phyloP scores from a whole-genome alignment of 352 stramenopile genomes.

The Blastocystis sp. region DNA sequence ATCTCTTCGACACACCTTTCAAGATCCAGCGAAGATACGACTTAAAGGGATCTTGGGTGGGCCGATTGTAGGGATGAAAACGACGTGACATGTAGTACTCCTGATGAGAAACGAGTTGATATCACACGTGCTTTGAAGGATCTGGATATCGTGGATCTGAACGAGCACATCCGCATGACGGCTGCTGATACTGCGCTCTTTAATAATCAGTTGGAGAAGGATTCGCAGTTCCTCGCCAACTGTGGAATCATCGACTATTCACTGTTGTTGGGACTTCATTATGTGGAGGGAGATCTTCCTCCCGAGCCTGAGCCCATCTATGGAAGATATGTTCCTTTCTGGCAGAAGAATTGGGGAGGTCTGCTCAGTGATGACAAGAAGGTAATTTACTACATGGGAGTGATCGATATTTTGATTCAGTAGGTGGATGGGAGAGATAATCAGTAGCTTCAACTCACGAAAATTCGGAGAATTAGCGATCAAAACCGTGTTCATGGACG shows the following conservation, averaged over 20 bases:
- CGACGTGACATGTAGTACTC: conserved; percentile 56
- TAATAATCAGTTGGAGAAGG: conserved; percentile 72
- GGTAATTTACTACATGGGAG: conserved; percentile 80
- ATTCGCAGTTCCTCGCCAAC: conserved; percentile 79
- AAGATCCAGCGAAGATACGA: conserved; percentile 83
- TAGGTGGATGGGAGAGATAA: conserved; percentile 65
- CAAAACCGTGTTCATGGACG: conserved; percentile 76
- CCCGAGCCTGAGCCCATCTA: neutral
- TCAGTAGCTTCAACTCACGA: conserved; percentile 69
- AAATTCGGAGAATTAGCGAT: conserved; percentile 82
- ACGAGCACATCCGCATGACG: conserved; percentile 77
- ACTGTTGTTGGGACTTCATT: conserved; percentile 81
- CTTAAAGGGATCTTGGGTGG: conserved; percentile 80
- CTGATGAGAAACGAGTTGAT: conserved; percentile 63
- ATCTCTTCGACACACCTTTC: conserved; percentile 86
- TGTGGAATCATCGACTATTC: conserved; percentile 92
- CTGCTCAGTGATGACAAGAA: conserved; percentile 46
- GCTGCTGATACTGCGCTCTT: conserved; percentile 72
- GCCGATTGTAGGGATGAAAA: conserved; percentile 72
- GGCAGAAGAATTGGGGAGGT: conserved; percentile 56
- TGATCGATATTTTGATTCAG: conserved; percentile 87
- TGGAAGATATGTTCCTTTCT: conserved; percentile 28
- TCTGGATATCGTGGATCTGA: conserved; percentile 78
- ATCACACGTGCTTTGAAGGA: conserved; percentile 74
- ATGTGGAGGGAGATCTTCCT: conserved; percentile 65